Evolutionary conservation across 441 rosid genomes (phyloP).

Genomic region (Bruguiera hainesii): DNA sequence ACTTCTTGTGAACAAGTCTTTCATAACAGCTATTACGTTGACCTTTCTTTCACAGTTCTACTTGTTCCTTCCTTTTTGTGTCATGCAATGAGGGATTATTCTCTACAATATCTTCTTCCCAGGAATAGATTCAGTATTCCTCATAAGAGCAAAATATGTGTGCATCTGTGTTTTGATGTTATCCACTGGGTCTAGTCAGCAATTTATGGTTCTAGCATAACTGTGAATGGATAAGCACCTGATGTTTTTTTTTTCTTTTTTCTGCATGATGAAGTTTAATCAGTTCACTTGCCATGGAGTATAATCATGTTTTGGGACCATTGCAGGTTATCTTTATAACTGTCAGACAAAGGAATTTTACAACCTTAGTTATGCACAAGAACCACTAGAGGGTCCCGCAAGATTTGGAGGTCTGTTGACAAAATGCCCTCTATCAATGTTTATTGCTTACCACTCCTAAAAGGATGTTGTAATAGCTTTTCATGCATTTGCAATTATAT

Average conservation of each 20-base stretch:
- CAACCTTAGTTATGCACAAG: constrained; percentile 87
- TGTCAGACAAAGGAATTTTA: constrained; percentile 88
- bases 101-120: no score
- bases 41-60: no score
- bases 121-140: no score
- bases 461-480: constrained; percentile 5
- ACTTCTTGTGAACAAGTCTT: no score
- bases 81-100: no score
- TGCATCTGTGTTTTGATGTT: neutral
- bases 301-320: constrained; percentile 15
- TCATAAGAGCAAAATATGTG: no score
- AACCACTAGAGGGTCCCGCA: constrained; percentile 75
- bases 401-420: constrained; percentile 75
- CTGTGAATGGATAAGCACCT: neutral
- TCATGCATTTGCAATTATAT: no score
- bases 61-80: no score
- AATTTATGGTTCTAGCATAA: neutral
- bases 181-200: neutral
- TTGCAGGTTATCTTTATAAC: constrained; percentile 83
- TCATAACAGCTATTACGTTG: no score
- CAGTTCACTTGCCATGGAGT: neutral
- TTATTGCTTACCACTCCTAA: constrained; percentile 6
- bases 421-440: constrained; percentile 7
- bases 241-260: neutral
- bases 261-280: constrained; percentile 4